These are phyloP conservation scores for Amaranthus tricolor DNA, from an alignment of 179 eudicot genomes.

Conservation along the genomic window DNA sequence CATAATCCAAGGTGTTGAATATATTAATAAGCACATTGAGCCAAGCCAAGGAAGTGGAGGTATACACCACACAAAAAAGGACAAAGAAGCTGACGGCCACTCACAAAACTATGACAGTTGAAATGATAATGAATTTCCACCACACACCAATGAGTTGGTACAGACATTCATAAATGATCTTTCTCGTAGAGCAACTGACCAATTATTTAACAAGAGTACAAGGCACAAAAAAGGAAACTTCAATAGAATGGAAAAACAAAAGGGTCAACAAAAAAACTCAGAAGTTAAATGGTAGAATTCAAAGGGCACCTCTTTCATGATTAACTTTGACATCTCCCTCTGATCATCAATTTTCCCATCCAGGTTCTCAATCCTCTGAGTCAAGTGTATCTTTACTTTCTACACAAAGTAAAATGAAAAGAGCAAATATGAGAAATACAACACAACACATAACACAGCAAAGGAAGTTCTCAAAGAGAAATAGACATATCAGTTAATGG, in stretches of 20 bases:
- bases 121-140: not conserved
- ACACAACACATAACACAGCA: not conserved
- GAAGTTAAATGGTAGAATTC: constrained; percentile 1
- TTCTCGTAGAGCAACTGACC: not conserved
- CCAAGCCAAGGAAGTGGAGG: not conserved
- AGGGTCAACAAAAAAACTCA: not conserved
- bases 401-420: constrained; percentile 22
- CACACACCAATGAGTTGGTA: not conserved
- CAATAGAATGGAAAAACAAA: not conserved
- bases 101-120: not conserved
- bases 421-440: constrained; percentile 5
- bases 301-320: constrained; percentile 55
- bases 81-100: too few species aligned
- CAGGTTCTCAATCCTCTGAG: constrained; percentile 76
- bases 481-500: constrained; percentile 1
- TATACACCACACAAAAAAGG: not conserved
- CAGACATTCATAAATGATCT: not conserved
- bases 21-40: not conserved
- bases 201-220: not conserved
- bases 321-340: constrained; percentile 63
- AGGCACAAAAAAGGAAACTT: not conserved
- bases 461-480: constrained; percentile 1
- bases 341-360: constrained; percentile 89
- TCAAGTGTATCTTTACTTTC: constrained; percentile 85
- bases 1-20: not conserved